Evolutionary conservation across 441 rosid genomes (phyloP).

Genomic region (Dalechampia spathulata): DNA sequence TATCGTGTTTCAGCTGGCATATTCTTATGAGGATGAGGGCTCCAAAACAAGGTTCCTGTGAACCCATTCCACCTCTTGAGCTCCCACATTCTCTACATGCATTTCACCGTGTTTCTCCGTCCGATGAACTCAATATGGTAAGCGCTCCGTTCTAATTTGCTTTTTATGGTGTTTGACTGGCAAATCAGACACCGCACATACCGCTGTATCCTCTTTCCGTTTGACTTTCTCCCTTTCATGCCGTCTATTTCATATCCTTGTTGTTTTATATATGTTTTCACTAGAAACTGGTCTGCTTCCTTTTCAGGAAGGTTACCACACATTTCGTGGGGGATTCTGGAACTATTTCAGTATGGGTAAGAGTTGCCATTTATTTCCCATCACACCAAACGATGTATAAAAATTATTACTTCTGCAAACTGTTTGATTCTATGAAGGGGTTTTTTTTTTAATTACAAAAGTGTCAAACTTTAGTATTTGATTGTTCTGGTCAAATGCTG

Average conservation of each 20-base stretch:
- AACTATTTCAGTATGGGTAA: slow-evolving; percentile 92
- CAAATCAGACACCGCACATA: neutral
- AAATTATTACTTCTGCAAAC: neutral
- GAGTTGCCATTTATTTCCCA: too few species aligned
- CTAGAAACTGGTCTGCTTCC: slow-evolving; percentile 2
- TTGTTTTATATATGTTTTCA: slow-evolving; percentile 5
- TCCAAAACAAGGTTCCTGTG: slow-evolving; percentile 61
- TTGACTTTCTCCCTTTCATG: neutral
- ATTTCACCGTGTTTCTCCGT: slow-evolving; percentile 63
- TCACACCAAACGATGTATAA: neutral
- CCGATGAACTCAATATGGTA: slow-evolving; percentile 66
- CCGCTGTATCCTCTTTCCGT: neutral
- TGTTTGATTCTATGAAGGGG: neutral
- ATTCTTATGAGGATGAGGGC: slow-evolving; percentile 78
- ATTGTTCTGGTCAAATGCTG: too few species aligned
- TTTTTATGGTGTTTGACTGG: neutral
- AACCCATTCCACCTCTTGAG: slow-evolving; percentile 92
- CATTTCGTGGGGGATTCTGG: slow-evolving; percentile 96
- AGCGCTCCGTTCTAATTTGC: slow-evolving; percentile 1
- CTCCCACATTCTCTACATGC: slow-evolving; percentile 90
- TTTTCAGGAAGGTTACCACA: slow-evolving; percentile 76
- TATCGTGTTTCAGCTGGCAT: slow-evolving; percentile 54
- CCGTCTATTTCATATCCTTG: neutral
- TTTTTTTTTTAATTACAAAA: neutral
- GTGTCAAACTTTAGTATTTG: neutral